Base-by-base conservation (phyloP, 495 filamentous ascomycete species). In the Podospora australis region DNA sequence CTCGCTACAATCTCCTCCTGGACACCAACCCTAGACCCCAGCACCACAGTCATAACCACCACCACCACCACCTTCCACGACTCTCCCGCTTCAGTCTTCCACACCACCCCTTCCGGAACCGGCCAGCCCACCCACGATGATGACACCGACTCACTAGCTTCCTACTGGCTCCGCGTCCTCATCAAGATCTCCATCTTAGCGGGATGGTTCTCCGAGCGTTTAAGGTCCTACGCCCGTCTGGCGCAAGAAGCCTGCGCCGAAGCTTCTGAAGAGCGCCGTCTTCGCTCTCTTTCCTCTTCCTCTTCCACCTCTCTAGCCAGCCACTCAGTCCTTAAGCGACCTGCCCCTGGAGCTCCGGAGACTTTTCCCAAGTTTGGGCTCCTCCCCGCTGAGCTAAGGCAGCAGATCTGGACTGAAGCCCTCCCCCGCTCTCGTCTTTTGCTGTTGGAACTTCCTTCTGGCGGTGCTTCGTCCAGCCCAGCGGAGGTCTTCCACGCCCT, bases 351-450 rank as follows among this genome's bases (percentile, higher is more conserved):
- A 1, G 22, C 39, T 16, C 51, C 45, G 6, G 44, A 24, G 1
- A 50, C 48, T 3, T 62, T 62, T 39, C 53, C 50, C 21, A 39
- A 42, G 14, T 62, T 62, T 34, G 5, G 43, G 10, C 39, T 10
- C 9, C 56, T 62, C 9, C 62, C 56, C 8, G 39, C 45, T 8
- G 62, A 65, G 39, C 35, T 60, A 7, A 49, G 62, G 10, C 43
- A 54, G 14, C 48, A 49, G 46, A 62, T 65, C 35, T 65, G 58
- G 62, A 41, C 46, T 2, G 42, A 49, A 13, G 51, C 54, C 1
- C 35, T 62, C 3, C 55, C 58, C 2, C 49, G 43, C 13, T 44
- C 54, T 16, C 46, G 62, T 22, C 38, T 54, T 23, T 28, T 65
- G 19, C 42, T 57, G 41, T 41, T 63, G 2, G 49, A 44, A 32